phyloP scores from a whole-genome alignment of 2,329 filamentous ascomycete genomes.

The Eutypella sp. region DNA sequence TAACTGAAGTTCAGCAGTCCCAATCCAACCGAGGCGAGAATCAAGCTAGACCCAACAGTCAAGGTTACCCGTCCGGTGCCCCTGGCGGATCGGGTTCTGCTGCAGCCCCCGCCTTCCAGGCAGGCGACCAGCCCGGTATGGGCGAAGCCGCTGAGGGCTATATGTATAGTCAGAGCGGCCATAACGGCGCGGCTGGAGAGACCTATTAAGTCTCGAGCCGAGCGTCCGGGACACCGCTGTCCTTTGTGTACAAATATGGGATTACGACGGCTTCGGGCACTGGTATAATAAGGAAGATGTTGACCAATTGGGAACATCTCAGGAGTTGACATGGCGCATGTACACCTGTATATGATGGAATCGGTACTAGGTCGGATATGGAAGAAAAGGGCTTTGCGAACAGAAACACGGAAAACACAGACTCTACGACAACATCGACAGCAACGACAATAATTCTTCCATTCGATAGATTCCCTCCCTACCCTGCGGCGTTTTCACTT shows the following conservation, averaged over 20 bases:
- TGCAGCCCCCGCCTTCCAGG: slow-evolving; percentile 29
- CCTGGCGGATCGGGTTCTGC: slow-evolving; percentile 33
- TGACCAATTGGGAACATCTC: slow-evolving; percentile 6
- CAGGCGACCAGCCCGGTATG: slow-evolving; percentile 38
- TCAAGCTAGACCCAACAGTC: slow-evolving; percentile 46
- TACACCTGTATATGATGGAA: slow-evolving; percentile 24
- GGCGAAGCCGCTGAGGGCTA: slow-evolving; percentile 43
- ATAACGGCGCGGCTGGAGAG: slow-evolving; percentile 55
- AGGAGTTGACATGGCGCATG: slow-evolving; percentile 11
- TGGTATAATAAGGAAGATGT: slow-evolving; percentile 11
- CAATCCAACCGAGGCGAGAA: slow-evolving; percentile 68
- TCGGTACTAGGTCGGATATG: slow-evolving; percentile 13
- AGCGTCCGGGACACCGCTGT: slow-evolving; percentile 10
- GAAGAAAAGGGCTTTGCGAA: slow-evolving; percentile 16
- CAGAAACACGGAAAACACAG: slow-evolving; percentile 12
- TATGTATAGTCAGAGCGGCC: slow-evolving; percentile 50
- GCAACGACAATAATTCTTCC: too few relatives aligned
- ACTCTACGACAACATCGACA: too few relatives aligned
- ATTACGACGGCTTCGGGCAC: slow-evolving; percentile 11
- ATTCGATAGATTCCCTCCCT: slow-evolving; percentile 30
- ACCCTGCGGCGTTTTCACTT: slow-evolving; percentile 16
- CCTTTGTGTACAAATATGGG: slow-evolving; percentile 30
- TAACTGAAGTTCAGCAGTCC: slow-evolving; percentile 55
- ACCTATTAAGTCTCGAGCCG: slow-evolving; percentile 38
- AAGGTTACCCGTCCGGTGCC: slow-evolving; percentile 43